Evolutionary conservation across 129 eudicot genomes (phyloP).

Genomic region (Sambucus nigra): DNA sequence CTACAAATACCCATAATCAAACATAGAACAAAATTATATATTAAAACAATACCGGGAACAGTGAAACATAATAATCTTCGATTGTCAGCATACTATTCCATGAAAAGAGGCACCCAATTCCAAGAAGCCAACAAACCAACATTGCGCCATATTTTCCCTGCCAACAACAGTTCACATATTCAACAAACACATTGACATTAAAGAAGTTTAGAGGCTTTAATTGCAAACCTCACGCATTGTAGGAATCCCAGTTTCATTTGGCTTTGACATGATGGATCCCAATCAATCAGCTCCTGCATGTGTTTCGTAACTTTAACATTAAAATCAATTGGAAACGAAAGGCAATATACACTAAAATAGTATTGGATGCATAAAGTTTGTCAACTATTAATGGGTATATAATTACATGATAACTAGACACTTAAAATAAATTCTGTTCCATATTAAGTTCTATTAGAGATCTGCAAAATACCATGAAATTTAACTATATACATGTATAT

Average conservation of each 20-base stretch:
- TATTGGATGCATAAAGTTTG: too few relatives aligned
- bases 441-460: not conserved
- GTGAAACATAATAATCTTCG: constrained; percentile 35
- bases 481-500: too few relatives aligned
- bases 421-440: not conserved
- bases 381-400: too few relatives aligned
- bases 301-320: not conserved
- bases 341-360: not conserved
- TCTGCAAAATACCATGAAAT: not conserved
- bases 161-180: not conserved
- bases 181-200: not conserved
- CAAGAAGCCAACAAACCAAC: constrained; percentile 56
- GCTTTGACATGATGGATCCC: not conserved
- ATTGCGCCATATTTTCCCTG: constrained; percentile 43
- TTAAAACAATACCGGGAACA: constrained; percentile 38
- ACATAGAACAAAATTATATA: too few relatives aligned
- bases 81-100: constrained; percentile 69
- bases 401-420: not conserved
- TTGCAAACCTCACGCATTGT: constrained; percentile 1
- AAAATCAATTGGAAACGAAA: too few relatives aligned
- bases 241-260: constrained; percentile 1
- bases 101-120: constrained; percentile 45
- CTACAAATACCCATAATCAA: not conserved
- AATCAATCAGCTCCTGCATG: not conserved
- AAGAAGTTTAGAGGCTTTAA: not conserved